Percentiles rank a stretch among this genome's conserved stretches.
Conservation (phyloP, 257 asterid species). For the Rhazya stricta region DNA sequence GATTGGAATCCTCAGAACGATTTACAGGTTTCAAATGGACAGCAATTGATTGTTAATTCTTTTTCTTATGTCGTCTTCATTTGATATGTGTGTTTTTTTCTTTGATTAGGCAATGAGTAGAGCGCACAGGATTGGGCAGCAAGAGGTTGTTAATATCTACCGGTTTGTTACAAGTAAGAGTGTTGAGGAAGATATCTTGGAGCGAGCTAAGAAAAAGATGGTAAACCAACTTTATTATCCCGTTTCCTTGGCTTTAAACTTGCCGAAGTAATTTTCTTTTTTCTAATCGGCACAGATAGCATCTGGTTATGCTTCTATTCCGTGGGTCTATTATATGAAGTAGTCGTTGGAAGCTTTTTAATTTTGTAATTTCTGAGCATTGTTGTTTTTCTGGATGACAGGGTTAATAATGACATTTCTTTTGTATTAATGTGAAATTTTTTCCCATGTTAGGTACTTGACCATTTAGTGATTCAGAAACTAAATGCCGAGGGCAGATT, state of each 20-base stretch:
- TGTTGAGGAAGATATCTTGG: constrained; percentile 98
- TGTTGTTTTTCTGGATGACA: background rate
- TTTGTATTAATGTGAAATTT: background rate
- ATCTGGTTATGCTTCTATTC: background rate
- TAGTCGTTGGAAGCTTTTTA: background rate
- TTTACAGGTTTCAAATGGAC: constrained; percentile 62
- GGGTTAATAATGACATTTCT: background rate
- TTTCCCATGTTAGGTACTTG: constrained; percentile 63
- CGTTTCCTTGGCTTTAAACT: constrained; percentile 4
- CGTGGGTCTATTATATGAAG: background rate
- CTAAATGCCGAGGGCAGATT: constrained; percentile 93
- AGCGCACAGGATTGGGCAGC: constrained; percentile 99
- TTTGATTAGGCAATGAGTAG: constrained; percentile 93
- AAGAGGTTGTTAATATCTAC: constrained; percentile 94
- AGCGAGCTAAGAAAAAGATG: constrained; percentile 99
- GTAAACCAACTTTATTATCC: constrained; percentile 32
- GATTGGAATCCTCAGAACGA: constrained; percentile 99
- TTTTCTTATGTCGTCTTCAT: constrained; percentile 1
- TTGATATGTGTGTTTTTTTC: background rate
- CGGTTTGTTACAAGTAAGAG: constrained; percentile 99
- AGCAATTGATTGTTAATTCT: background rate
- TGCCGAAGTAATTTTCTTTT: background rate
- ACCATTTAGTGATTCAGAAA: constrained; percentile 96
- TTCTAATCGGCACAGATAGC: background rate
- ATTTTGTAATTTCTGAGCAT: background rate